Evolutionary conservation across 1,139 yeast species (phyloP), one percentile per base, ranked within the genome.

Genomic region (Saccharomyces hybrid): DNA sequence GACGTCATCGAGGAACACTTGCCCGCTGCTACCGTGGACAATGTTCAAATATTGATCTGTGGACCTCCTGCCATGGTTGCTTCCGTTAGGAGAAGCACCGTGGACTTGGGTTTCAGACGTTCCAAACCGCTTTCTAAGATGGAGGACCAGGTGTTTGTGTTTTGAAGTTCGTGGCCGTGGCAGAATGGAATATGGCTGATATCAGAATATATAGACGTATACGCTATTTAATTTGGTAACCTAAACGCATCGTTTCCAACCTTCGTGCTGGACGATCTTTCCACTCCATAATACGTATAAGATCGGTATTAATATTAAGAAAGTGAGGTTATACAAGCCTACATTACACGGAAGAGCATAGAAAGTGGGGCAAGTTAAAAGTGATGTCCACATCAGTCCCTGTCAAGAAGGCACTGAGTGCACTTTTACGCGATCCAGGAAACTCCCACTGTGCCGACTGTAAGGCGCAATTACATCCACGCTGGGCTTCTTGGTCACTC

Each of bases 401-500:
- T 14, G 63, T 65, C n/a, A 63, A 64, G 51, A 61, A 81, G 67
- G 84, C 88, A 49, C 76, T 90, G 60, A 82, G 82, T 68, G 84
- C 85, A 52, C 76, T 91, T 47, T 78, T 91, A 51, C 84, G 81
- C 59, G 96, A 89, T 62, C 82, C 83, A 1, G 81, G 82, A 48
- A 93, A 93, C 74, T 82, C 80, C 67, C 73, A 75, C 51, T 93
- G 99, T 71, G 96, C 93, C 1, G 99, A 93, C 70, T 93, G 99
- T 73, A 93, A 93, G 70, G 78, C 83, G 0, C 79, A 93, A 16
- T 81, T 86, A 47, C 96, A 91, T 71, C 99, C 99, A 14, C 78
- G 99, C 54, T 93, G 99, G 99, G 97, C 98, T 9, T 85, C 95
- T 25, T 93, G 98, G 97, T 89, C 85, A 63, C 72, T 93, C 56